These are phyloP conservation scores for Mycena galericulata DNA, from an alignment of 768 basidiomycete genomes.

Conservation along the genomic window DNA sequence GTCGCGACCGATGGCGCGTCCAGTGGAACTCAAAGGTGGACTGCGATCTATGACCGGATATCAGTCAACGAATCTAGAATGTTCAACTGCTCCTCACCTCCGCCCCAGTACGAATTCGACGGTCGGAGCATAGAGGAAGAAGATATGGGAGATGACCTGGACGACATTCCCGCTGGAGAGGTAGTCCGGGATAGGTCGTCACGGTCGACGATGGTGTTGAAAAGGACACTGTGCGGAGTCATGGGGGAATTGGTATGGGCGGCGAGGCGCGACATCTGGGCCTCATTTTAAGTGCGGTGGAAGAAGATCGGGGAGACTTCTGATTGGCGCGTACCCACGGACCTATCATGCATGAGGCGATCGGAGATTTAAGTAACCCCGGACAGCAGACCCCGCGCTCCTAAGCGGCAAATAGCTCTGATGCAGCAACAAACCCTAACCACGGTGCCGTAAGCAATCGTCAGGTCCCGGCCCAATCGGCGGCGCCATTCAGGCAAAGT, in stretches of 20 bases:
- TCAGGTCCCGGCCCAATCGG: neutral
- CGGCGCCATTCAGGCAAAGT: neutral
- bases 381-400: neutral
- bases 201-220: neutral
- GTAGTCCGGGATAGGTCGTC: neutral
- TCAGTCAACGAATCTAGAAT: too few species aligned
- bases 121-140: neutral
- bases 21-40: neutral
- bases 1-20: neutral
- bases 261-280: neutral
- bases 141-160: neutral
- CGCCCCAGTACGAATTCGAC: neutral
- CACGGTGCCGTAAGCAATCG: neutral
- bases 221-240: neutral
- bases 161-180: neutral
- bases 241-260: neutral
- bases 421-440: slow-evolving; percentile 1
- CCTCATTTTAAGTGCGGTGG: neutral
- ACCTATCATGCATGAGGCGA: neutral
- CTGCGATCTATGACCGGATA: neutral
- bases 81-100: neutral
- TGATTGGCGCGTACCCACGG: slow-evolving; percentile 4
- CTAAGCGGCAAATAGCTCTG: neutral
- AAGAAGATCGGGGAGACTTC: neutral
- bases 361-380: slow-evolving; percentile 8